These are phyloP conservation scores for Moesziomyces sp. DNA, from an alignment of 1,284 basidiomycete genomes.

Conservation along the genomic window DNA sequence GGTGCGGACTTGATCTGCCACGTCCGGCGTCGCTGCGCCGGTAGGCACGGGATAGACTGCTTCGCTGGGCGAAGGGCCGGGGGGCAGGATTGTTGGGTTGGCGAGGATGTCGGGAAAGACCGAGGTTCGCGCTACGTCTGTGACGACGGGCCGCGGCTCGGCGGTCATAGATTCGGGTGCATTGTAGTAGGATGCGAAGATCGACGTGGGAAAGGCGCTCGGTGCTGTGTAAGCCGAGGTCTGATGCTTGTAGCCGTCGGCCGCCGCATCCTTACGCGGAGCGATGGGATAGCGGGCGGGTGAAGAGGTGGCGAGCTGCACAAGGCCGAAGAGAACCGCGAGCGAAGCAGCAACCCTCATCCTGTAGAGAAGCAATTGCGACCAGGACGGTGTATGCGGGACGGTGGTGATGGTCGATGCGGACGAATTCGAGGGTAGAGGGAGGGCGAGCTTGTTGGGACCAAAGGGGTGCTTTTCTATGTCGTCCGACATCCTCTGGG, in stretches of 20 bases:
- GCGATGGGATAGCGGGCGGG: constrained; percentile 14
- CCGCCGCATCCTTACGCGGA: constrained; percentile 9
- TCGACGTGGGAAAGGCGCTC: constrained; percentile 63
- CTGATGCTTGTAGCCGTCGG: constrained; percentile 14
- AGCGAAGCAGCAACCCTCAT: constrained; percentile 38
- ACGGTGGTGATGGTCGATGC: neutral
- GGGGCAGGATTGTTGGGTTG: constrained; percentile 77
- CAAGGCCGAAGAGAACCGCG: constrained; percentile 19
- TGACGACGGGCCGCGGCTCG: constrained; percentile 56
- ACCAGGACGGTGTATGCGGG: neutral
- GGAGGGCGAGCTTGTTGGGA: neutral
- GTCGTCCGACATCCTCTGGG: constrained; percentile 36
- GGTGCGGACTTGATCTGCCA: constrained; percentile 71
- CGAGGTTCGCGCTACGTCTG: constrained; percentile 45
- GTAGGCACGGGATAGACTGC: constrained; percentile 55
- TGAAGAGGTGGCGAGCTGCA: constrained; percentile 19
- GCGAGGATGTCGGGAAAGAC: constrained; percentile 71
- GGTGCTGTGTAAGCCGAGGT: constrained; percentile 56
- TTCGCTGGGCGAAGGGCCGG: constrained; percentile 69
- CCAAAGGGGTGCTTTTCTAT: constrained; percentile 29
- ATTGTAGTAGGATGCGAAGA: constrained; percentile 58
- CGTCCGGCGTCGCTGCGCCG: constrained; percentile 60
- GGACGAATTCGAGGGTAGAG: neutral
- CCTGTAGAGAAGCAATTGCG: constrained; percentile 14
- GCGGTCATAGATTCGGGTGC: constrained; percentile 44